A percentile compares a stretch with the other conserved stretches of the same genome.
Conservation (phyloP, 1,284 basidiomycete genomes). For the Ceratobasidium sp. region DNA sequence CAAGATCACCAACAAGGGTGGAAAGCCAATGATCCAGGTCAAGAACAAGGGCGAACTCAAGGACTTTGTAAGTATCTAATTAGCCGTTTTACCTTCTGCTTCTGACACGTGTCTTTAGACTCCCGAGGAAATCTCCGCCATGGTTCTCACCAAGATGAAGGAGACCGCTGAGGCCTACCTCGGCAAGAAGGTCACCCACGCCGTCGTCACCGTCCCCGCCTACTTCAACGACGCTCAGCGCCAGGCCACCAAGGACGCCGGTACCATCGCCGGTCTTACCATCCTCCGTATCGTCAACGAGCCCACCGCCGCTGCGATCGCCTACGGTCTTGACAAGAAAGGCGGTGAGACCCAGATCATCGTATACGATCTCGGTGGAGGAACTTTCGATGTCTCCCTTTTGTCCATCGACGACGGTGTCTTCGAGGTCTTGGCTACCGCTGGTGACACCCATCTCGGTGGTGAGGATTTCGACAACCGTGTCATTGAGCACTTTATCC, state of each 20-base stretch:
- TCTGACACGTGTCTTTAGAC: slow-evolving; percentile 54
- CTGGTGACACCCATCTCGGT: slow-evolving; percentile 98
- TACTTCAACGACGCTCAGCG: slow-evolving; percentile 99
- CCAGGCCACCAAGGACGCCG: slow-evolving; percentile 98
- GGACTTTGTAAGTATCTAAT: slow-evolving; percentile 70
- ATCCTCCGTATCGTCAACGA: slow-evolving; percentile 99
- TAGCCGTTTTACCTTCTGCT: slow-evolving; percentile 3
- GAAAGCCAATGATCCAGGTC: slow-evolving; percentile 88
- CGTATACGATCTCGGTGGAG: slow-evolving; percentile 98
- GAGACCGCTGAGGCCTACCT: slow-evolving; percentile 99
- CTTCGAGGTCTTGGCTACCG: slow-evolving; percentile 96
- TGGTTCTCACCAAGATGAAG: slow-evolving; percentile 98
- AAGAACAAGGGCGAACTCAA: slow-evolving; percentile 85
- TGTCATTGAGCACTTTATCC: slow-evolving; percentile 90
- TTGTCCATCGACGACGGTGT: slow-evolving; percentile 97
- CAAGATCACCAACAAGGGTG: slow-evolving; percentile 75
- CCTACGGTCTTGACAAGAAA: slow-evolving; percentile 98
- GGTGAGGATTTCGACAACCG: slow-evolving; percentile 99
- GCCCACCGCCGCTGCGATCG: slow-evolving; percentile 96
- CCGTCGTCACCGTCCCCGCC: slow-evolving; percentile 97
- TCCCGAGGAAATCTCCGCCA: slow-evolving; percentile 90
- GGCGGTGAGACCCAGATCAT: slow-evolving; percentile 93
- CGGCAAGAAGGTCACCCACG: slow-evolving; percentile 94
- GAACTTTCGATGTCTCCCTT: slow-evolving; percentile 98
- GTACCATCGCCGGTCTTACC: slow-evolving; percentile 93